Base-by-base conservation (phyloP, 2,329 filamentous ascomycete species). In the Dryadomyces sulphureus region DNA sequence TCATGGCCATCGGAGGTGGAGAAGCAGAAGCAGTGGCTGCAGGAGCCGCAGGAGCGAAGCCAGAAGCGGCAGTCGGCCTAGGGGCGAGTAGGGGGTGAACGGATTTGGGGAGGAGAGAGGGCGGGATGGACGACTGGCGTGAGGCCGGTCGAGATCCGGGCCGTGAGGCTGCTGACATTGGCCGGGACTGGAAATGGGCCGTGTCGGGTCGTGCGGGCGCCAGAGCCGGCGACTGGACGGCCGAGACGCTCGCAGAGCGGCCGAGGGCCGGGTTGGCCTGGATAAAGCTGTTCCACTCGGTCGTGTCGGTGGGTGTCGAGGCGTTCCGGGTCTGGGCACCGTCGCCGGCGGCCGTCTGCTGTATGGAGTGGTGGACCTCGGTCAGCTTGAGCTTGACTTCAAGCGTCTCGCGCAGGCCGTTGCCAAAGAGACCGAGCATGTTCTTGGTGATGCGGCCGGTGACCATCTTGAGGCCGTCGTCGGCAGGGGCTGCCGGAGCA, bases 391-490 rank as follows among this genome's bases (percentile, higher is more conserved):
- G 70, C 61, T 84, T 94, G 53, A 98, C 90, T 65, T 98, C 92
- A 49, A 98, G 66, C 1, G 85, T 96, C 63, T 96, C 89, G 54
- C 81, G 83, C 49, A 81, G 73, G 27, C 85, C 87, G 56, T 84
- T 86, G 35, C 79, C 80, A 59, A 96, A 94, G 21, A 95, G 69
- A 9, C 84, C 85, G 40, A 94, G 69, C 39, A 88, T 66, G 59
- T 94, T 95, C 59, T 84, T 86, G 57, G 84, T 87, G 46, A 98
- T 85, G 30, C 88, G 82, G 47, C 92, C 92, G 7, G 90, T 95
- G 52, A 98, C 81, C 63, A 88, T 69, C 51, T 67, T 70, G 47
- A 24, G 20, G 43, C 27, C 30, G 54, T 80, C 72, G 47, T 77
- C 70, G 43, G 70, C 69, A 22, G 70, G 69, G 22, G 70, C 66